Evolutionary conservation across 1,284 basidiomycete species (phyloP).

Genomic region (Phellinidium pouzarii): DNA sequence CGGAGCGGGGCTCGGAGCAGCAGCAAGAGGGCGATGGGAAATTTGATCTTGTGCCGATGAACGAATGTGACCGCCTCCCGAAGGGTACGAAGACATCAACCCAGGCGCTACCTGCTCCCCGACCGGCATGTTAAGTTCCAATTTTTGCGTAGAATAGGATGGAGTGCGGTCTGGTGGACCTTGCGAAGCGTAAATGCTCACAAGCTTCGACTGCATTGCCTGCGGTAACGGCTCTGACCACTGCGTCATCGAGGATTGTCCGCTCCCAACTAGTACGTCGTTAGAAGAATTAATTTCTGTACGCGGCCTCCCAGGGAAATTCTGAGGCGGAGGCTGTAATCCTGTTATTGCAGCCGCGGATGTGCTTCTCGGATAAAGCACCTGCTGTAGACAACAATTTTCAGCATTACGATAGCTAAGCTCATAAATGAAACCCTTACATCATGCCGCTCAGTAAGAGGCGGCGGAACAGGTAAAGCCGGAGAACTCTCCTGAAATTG

Average conservation of each 20-base stretch:
- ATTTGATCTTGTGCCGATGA: slow-evolving; percentile 1
- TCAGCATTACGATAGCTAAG: not conserved
- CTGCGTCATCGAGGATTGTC: not conserved
- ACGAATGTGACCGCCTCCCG: not conserved
- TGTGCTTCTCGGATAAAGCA: slow-evolving; percentile 4
- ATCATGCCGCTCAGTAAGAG: not conserved
- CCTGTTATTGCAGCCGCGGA: not conserved
- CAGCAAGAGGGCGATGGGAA: not conserved
- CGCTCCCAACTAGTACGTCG: not conserved
- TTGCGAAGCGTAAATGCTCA: slow-evolving; percentile 17
- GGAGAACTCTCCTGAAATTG: not conserved
- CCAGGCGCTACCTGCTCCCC: not conserved
- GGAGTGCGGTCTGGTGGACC: slow-evolving; percentile 15
- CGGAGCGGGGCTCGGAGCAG: not conserved
- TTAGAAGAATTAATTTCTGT: not conserved
- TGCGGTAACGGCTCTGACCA: not conserved
- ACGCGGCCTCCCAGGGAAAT: slow-evolving; percentile 1
- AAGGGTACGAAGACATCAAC: not conserved
- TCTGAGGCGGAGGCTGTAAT: slow-evolving; percentile 2
- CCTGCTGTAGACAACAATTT: not conserved
- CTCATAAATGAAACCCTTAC: not conserved
- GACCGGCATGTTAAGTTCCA: not conserved
- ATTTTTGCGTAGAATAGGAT: slow-evolving; percentile 4
- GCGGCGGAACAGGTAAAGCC: not conserved
- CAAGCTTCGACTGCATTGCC: slow-evolving; percentile 7